Conservation (phyloP, 2,329 filamentous ascomycete species). For the Beauveria asiatica region DNA sequence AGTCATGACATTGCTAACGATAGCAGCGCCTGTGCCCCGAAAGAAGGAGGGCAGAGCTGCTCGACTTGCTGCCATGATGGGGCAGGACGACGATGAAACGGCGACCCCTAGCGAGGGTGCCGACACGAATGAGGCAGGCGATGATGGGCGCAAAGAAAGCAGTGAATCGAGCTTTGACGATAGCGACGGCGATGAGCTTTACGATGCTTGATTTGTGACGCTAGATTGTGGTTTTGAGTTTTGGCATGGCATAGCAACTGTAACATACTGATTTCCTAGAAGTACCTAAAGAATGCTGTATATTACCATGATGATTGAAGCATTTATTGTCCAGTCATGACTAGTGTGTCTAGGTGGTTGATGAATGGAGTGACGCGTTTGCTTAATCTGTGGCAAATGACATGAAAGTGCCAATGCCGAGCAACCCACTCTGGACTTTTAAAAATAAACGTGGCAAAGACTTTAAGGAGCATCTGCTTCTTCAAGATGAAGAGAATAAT, state of each 20-base stretch:
- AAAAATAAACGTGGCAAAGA: not conserved
- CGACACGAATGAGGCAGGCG: constrained; percentile 1
- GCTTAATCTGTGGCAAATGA: too few relatives aligned
- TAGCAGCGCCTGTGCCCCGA: constrained; percentile 39
- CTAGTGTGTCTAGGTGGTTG: not conserved
- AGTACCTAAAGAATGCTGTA: not conserved
- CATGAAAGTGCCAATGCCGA: too few relatives aligned
- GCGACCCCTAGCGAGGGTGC: constrained; percentile 5
- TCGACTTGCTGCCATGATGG: constrained; percentile 43
- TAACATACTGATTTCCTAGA: constrained; percentile 1
- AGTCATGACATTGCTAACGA: constrained; percentile 12
- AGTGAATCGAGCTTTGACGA: constrained; percentile 6
- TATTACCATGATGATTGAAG: not conserved
- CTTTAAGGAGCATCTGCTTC: not conserved
- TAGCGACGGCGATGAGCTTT: not conserved
- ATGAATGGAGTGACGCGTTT: too few relatives aligned
- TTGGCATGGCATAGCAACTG: not conserved
- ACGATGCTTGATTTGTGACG: not conserved
- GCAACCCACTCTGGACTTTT: too few relatives aligned
- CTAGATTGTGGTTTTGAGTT: not conserved
- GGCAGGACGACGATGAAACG: constrained; percentile 24
- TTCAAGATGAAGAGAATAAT: not conserved
- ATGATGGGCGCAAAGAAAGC: not conserved
- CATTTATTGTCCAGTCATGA: not conserved
- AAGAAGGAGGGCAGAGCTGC: constrained; percentile 50